Evolutionary conservation across 2,329 filamentous ascomycete genomes (phyloP), one percentile per base, ranked within the genome.

Genomic region (Magnaporthiopsis incrustans): DNA sequence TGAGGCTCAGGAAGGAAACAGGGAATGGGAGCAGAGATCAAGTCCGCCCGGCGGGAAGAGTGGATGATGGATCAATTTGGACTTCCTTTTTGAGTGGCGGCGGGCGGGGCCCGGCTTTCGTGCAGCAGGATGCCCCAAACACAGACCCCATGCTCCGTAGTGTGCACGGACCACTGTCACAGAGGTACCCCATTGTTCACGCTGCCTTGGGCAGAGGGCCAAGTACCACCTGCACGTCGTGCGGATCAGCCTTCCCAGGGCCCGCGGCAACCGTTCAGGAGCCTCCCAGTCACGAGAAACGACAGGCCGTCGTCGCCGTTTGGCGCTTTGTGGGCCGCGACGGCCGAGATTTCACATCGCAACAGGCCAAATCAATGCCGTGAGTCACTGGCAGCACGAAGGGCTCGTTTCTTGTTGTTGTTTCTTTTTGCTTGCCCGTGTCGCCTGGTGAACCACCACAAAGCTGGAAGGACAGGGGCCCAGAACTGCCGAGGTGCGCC

Each of bases 81-180:
- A 18, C 26, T 27, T 60, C n/a, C 30, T 33, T 60, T 60, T 60
- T 60, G 58, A 60, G 58, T 60, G 58, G 58, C 58, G 38, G 38
- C 38, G 14, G 38, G 38, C 38, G 38, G 38, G 38, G 38, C 38
- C 38, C 10, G 30, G 58, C 57, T 35, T 32, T 60, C 58, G 32
- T 60, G 58, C 58, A 32, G 26, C 57, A n/a, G n/a, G n/a, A 27
- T 44, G 44, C 44, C n/a, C 44, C 44, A 53, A n/a, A 53, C 44
- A 53, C 22, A 11, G 38, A 44, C 14, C 14, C 26, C 56, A 22
- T 27, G 57, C 57, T 60, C 32, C 15, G 26, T 32, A 8, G 33
- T 35, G 32, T 25, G 58, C 58, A 60, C 58, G 58, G 58, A 11
- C 58, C 57, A 27, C 7, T 18, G 8, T 3, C 7, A 26, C 18